These are phyloP conservation scores for Colletotrichum trifolii DNA, from an alignment of 2,329 filamentous ascomycete species.

Conservation along the genomic window DNA sequence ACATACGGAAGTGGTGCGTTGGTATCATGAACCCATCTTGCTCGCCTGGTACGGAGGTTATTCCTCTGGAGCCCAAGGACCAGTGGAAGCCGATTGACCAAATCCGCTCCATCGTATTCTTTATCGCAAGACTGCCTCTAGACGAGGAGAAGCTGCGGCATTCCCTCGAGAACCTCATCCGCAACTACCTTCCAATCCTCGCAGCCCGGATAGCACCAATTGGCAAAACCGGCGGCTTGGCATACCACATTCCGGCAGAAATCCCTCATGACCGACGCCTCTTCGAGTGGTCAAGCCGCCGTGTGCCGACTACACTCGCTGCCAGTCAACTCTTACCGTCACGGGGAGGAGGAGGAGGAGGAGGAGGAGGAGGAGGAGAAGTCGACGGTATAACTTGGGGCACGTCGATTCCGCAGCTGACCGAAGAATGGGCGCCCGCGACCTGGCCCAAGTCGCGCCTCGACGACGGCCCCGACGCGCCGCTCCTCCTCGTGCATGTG, in stretches of 20 bases:
- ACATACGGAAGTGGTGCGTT: too few relatives aligned
- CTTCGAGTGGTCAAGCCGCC: conserved; percentile 34
- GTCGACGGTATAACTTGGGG: conserved; percentile 3
- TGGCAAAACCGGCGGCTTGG: conserved; percentile 6
- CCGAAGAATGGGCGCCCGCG: conserved; percentile 11
- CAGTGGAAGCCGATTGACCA: conserved; percentile 30
- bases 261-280: not conserved
- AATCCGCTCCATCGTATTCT: conserved; percentile 36
- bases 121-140: conserved; percentile 32
- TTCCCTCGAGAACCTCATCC: conserved; percentile 37
- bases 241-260: not conserved
- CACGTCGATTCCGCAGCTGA: not conserved
- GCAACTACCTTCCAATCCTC: conserved; percentile 35
- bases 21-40: too few relatives aligned
- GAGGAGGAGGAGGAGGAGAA: too few relatives aligned
- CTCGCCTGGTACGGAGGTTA: conserved; percentile 2
- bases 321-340: not conserved
- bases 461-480: conserved; percentile 35
- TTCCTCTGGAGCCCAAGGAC: conserved; percentile 27
- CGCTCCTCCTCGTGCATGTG: conserved; percentile 40
- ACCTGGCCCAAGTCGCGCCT: conserved; percentile 36
- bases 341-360: too few relatives aligned
- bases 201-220: conserved; percentile 32
- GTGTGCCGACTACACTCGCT: not conserved
- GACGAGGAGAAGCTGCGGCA: conserved; percentile 23